Percentiles rank a stretch among this genome's conserved stretches.
Conservation (phyloP, 257 asterid genomes). For the Forsythia viridissima region DNA sequence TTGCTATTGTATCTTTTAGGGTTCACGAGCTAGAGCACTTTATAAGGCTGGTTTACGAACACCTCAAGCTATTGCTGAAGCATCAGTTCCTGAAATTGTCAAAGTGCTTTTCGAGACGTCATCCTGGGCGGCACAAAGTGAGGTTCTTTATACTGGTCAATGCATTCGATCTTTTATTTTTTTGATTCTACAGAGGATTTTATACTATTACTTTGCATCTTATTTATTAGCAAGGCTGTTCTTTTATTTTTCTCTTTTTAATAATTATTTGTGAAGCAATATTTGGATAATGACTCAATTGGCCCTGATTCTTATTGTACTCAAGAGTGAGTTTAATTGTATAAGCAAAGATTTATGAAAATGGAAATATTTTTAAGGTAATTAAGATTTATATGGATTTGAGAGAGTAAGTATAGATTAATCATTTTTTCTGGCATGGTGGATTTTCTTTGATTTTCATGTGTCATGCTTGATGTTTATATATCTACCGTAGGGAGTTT, state of each 20-base stretch:
- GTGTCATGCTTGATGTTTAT: not conserved
- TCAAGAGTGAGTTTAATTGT: not conserved
- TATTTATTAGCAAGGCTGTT: not conserved
- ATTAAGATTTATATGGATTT: not conserved
- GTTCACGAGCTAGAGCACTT: conserved; percentile 98
- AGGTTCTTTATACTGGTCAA: conserved; percentile 10
- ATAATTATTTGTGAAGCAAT: not conserved
- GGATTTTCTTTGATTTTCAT: not conserved
- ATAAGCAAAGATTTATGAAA: not conserved
- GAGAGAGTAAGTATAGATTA: not conserved
- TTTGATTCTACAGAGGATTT: not conserved
- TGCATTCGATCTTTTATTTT: not conserved
- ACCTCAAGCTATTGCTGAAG: conserved; percentile 95
- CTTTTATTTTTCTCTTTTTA: not conserved
- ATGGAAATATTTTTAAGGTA: not conserved
- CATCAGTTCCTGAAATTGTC: conserved; percentile 81
- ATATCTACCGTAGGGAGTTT: not conserved
- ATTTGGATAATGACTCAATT: not conserved
- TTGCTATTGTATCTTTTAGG: conserved; percentile 49
- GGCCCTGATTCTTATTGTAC: not conserved
- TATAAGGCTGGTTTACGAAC: conserved; percentile 94
- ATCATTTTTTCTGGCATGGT: not conserved
- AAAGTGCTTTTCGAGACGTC: conserved; percentile 92
- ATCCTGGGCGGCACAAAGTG: conserved; percentile 78
- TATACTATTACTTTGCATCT: not conserved